Evolutionary conservation across 768 basidiomycete genomes (phyloP).

Genomic region (Ramaria rubella): DNA sequence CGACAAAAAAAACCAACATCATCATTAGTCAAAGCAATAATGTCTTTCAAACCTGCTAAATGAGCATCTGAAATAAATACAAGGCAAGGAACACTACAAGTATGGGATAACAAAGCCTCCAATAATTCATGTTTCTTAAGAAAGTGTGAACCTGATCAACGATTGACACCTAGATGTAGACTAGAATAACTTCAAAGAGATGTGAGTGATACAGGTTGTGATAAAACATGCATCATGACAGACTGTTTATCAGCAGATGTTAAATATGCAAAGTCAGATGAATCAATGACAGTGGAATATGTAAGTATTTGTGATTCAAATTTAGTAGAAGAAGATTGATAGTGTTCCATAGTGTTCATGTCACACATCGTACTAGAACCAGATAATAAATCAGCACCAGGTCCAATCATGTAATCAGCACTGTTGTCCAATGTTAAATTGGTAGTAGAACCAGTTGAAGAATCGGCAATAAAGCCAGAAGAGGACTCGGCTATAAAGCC

Average conservation of each 20-base stretch:
- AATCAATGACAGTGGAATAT: no score
- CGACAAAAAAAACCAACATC: neutral
- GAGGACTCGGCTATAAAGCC: no score
- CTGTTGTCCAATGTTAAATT: no score
- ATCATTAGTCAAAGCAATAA: neutral
- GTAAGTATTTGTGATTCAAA: no score
- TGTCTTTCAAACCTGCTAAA: neutral
- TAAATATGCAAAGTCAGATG: neutral
- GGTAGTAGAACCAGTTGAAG: no score
- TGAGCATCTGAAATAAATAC: neutral
- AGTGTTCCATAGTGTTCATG: no score
- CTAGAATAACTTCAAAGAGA: neutral
- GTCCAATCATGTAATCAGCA: no score
- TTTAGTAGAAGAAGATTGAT: no score
- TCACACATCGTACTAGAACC: no score
- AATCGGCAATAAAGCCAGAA: no score
- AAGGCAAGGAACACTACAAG: neutral
- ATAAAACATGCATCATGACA: neutral
- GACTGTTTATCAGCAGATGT: neutral
- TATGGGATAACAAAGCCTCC: neutral
- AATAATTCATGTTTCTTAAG: neutral
- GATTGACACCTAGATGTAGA: neutral
- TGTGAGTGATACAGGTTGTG: neutral
- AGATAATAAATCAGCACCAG: no score
- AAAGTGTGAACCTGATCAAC: neutral